These are phyloP conservation scores for Zasmidium cellare DNA, from an alignment of 2,329 filamentous ascomycete genomes.

Conservation along the genomic window DNA sequence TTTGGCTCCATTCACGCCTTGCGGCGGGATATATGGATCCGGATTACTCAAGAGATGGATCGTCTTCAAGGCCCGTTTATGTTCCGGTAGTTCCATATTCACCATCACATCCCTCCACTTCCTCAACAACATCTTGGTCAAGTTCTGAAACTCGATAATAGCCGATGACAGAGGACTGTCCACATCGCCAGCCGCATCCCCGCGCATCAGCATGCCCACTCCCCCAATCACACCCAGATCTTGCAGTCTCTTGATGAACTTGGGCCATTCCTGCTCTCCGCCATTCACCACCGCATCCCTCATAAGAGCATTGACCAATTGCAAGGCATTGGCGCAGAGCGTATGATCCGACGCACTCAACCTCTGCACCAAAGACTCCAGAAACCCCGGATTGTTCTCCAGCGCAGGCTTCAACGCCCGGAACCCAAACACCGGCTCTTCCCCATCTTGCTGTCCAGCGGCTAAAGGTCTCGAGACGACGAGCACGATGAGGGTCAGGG, in stretches of 20 bases:
- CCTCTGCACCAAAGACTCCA: slow-evolving; percentile 89
- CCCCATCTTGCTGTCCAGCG: slow-evolving; percentile 44
- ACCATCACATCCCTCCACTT: slow-evolving; percentile 87
- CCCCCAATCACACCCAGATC: slow-evolving; percentile 91
- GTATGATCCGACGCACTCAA: slow-evolving; percentile 93
- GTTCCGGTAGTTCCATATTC: slow-evolving; percentile 83
- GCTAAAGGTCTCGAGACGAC: slow-evolving; percentile 77
- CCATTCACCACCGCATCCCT: slow-evolving; percentile 83
- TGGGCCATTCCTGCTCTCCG: slow-evolving; percentile 82
- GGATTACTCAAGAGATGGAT: slow-evolving; percentile 64
- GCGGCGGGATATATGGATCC: slow-evolving; percentile 58
- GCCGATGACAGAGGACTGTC: slow-evolving; percentile 86
- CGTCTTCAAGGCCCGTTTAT: slow-evolving; percentile 81
- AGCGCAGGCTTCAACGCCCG: slow-evolving; percentile 89
- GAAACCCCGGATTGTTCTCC: slow-evolving; percentile 86
- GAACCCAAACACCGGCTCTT: slow-evolving; percentile 77
- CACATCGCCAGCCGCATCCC: slow-evolving; percentile 84
- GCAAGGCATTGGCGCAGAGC: slow-evolving; percentile 90
- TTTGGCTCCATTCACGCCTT: slow-evolving; percentile 29
- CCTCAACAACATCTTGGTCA: slow-evolving; percentile 51
- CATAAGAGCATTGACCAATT: slow-evolving; percentile 93
- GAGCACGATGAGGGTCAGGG: slow-evolving; percentile 93
- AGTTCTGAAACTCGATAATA: slow-evolving; percentile 85
- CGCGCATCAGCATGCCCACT: slow-evolving; percentile 90
- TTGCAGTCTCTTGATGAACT: slow-evolving; percentile 89